Evolutionary conservation across 345 rosid genomes (phyloP).

Genomic region (Ailanthus altissimus): DNA sequence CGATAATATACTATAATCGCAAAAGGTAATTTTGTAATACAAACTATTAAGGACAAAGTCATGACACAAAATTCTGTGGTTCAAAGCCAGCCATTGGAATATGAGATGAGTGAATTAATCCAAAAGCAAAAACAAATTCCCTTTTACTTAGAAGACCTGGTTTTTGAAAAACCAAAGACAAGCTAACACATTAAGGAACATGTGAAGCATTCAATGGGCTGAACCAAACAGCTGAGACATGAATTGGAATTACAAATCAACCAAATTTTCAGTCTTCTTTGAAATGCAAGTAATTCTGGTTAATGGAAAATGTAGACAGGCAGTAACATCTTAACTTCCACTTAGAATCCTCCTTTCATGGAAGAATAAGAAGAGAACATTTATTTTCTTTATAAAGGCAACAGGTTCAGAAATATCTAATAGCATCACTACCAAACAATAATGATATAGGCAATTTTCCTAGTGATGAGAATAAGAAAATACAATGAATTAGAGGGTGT

Average conservation of each 20-base stretch:
- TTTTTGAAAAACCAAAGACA: not conserved
- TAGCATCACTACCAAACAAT: not conserved
- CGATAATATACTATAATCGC: not conserved
- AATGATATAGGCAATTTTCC: not conserved
- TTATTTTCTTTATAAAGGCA: constrained; percentile 5
- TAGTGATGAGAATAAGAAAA: not conserved
- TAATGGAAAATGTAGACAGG: not conserved
- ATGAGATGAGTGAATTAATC: not conserved
- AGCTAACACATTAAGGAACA: not conserved
- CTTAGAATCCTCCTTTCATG: not conserved
- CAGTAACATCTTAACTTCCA: not conserved
- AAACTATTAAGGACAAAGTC: not conserved
- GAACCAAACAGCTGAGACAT: not conserved
- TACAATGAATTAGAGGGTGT: constrained; percentile 10
- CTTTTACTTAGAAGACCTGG: not conserved
- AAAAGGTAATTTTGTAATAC: not conserved
- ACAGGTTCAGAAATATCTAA: not conserved
- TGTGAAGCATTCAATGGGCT: not conserved
- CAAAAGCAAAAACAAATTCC: constrained; percentile 1
- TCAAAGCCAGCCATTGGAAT: not conserved
- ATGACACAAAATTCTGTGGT: not conserved
- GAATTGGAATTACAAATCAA: constrained; percentile 4
- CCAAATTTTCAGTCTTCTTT: not conserved
- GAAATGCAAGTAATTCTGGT: not conserved
- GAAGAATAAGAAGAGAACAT: not conserved